Conservation (phyloP, 176 grass and related monocot genomes). For the maize (Zea mays) region Zm-B73-REFERENCE-NAM-5.0 NC_050098.1:196073501-196074000, state of each 20-base stretch:
- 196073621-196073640: no score
- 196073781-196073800: background rate
- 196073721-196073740: background rate
- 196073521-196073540: background rate
- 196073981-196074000: conserved; percentile 6
- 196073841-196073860: no score
- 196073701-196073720: no score
- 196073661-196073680: no score
- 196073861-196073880: no score
- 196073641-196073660: no score
- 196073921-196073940: conserved; percentile 12
- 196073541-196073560: background rate
- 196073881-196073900: background rate
- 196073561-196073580: background rate
- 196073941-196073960: conserved; percentile 13
- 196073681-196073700: no score
- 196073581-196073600: background rate
- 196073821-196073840: no score
- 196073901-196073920: background rate
- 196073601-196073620: no score
- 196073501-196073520: background rate
- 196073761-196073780: conserved; percentile 6
- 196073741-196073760: conserved; percentile 4
- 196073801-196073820: background rate
- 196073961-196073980: background rate